A percentile compares a stretch with the other conserved stretches of the same genome.
Conservation (phyloP, 345 rosid genomes). For the Eucalyptus cladocalyx region DNA sequence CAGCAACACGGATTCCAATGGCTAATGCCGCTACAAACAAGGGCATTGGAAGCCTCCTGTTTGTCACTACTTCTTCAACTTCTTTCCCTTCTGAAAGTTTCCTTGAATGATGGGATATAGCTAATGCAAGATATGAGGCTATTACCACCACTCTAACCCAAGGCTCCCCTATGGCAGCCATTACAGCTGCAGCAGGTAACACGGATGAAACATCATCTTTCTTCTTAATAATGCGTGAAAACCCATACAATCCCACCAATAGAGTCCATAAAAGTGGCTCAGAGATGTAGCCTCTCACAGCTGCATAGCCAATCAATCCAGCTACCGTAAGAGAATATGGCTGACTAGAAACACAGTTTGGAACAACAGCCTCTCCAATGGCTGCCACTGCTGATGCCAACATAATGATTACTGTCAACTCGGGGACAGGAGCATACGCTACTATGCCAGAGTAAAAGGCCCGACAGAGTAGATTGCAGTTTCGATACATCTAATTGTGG, state of each 20-base stretch:
- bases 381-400: constrained; percentile 69
- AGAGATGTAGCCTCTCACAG: constrained; percentile 59
- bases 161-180: constrained; percentile 80
- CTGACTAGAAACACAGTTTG: constrained; percentile 46
- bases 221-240: constrained; percentile 47
- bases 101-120: constrained; percentile 54
- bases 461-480: constrained; percentile 36
- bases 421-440: constrained; percentile 54
- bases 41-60: constrained; percentile 43
- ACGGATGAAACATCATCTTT: constrained; percentile 74
- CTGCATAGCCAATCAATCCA: constrained; percentile 70
- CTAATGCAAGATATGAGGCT: constrained; percentile 44
- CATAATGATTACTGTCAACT: constrained; percentile 46
- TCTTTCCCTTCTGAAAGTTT: constrained; percentile 21
- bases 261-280: constrained; percentile 82
- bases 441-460: constrained; percentile 71
- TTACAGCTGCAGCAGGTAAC: constrained; percentile 65
- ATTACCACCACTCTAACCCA: constrained; percentile 71
- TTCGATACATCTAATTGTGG: constrained; percentile 36
- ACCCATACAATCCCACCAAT: constrained; percentile 48
- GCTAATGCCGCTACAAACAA: constrained; percentile 64
- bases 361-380: constrained; percentile 71
- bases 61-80: constrained; percentile 8
- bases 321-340: constrained; percentile 49
- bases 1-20: constrained; percentile 71